phyloP scores from a whole-genome alignment of 495 filamentous ascomycete species.

The Hypoxylon lienhwacheense region DNA sequence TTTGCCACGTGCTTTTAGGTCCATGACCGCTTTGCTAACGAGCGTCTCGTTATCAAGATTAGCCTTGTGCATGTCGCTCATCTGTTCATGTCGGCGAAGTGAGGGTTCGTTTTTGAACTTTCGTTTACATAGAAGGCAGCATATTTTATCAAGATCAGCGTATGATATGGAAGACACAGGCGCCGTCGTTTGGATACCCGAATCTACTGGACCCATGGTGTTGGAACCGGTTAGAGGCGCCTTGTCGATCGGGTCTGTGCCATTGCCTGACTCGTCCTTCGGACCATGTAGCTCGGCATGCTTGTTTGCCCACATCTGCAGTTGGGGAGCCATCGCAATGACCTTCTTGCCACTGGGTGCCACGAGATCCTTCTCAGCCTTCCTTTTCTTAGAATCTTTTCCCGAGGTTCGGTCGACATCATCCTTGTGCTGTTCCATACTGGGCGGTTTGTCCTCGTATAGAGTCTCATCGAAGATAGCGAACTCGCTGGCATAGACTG shows the following conservation, averaged over 20 bases:
- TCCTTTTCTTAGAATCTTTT: conserved; percentile 74
- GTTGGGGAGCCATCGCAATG: conserved; percentile 61
- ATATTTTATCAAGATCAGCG: conserved; percentile 68
- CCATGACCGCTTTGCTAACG: conserved; percentile 59
- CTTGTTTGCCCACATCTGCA: conserved; percentile 87
- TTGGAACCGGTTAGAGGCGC: conserved; percentile 29
- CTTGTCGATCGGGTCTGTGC: conserved; percentile 15
- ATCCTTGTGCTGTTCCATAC: conserved; percentile 40
- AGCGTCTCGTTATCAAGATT: conserved; percentile 66
- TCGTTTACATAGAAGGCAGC: conserved; percentile 76
- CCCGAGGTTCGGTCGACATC: conserved; percentile 33
- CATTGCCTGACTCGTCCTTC: conserved; percentile 28
- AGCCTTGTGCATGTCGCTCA: conserved; percentile 70
- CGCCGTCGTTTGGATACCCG: conserved; percentile 14
- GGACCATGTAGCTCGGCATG: conserved; percentile 79
- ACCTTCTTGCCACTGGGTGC: conserved; percentile 58
- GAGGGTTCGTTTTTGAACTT: conserved; percentile 70
- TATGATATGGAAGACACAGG: conserved; percentile 54
- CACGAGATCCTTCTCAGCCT: conserved; percentile 53
- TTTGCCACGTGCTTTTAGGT: conserved; percentile 48
- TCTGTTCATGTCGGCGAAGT: conserved; percentile 74
- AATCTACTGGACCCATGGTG: conserved; percentile 12
- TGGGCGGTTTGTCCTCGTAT: conserved; percentile 46
- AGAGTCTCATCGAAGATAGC: conserved; percentile 53
- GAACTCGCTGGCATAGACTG: conserved; percentile 71